Evolutionary conservation across 2,329 filamentous ascomycete genomes (phyloP).

Genomic region (Cordyceps javanica): DNA sequence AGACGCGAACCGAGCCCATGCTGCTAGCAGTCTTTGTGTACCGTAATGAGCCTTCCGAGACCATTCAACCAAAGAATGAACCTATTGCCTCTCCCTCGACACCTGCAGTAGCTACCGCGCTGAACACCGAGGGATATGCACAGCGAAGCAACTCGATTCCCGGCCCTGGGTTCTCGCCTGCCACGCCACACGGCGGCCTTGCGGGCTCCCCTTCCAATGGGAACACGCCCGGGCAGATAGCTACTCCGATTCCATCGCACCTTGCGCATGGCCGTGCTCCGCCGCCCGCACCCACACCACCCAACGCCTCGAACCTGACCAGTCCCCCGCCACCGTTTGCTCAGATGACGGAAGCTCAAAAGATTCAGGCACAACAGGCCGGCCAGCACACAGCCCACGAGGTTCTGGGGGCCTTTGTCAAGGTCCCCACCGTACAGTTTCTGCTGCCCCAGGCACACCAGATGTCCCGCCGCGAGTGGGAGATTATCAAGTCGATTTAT

Average conservation of each 20-base stretch:
- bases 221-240: background rate
- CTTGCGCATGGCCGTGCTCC: slow-evolving; percentile 11
- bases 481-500: slow-evolving; percentile 64
- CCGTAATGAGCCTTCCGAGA: slow-evolving; percentile 48
- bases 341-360: slow-evolving; percentile 26
- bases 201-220: slow-evolving; percentile 18
- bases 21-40: slow-evolving; percentile 83
- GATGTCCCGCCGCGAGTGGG: slow-evolving; percentile 67
- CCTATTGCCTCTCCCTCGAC: slow-evolving; percentile 10
- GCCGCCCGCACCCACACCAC: slow-evolving; percentile 18
- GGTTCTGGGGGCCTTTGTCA: slow-evolving; percentile 57
- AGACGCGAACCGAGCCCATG: slow-evolving; percentile 65
- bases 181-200: slow-evolving; percentile 31
- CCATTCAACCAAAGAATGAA: slow-evolving; percentile 23
- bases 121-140: slow-evolving; percentile 28
- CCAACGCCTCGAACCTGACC: slow-evolving; percentile 14
- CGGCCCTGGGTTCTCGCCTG: slow-evolving; percentile 49
- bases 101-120: slow-evolving; percentile 16
- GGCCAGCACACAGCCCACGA: slow-evolving; percentile 55
- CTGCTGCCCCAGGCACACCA: slow-evolving; percentile 62
- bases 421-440: slow-evolving; percentile 61
- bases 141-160: slow-evolving; percentile 43
- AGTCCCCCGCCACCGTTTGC: slow-evolving; percentile 14
- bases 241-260: slow-evolving; percentile 14
- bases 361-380: slow-evolving; percentile 38